Conservation (phyloP, 78 protist species). For the Planoprotostelium fungivorum region DNA sequence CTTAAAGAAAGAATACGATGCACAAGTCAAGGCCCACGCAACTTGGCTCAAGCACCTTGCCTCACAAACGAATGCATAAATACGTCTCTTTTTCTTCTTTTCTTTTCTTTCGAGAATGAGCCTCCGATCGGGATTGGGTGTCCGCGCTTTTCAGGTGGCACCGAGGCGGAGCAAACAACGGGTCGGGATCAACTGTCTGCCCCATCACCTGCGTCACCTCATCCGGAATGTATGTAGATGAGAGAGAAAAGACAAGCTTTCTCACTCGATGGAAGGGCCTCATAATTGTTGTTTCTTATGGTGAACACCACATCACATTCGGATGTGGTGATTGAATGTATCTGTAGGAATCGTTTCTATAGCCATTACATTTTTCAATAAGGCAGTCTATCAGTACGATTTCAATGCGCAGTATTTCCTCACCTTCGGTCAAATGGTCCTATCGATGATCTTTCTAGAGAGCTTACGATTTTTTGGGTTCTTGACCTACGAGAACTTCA, state of each 20-base stretch:
- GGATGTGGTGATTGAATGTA: constrained; percentile 58
- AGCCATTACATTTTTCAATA: constrained; percentile 67
- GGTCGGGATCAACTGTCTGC: too few relatives aligned
- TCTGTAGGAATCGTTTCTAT: constrained; percentile 49
- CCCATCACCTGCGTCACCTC: too few relatives aligned
- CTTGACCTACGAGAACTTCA: constrained; percentile 33
- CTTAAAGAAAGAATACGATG: constrained; percentile 32
- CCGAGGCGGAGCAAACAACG: too few relatives aligned
- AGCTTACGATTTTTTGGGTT: constrained; percentile 23
- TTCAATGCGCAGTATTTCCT: constrained; percentile 49
- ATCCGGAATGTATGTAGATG: too few relatives aligned
- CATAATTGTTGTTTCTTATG: too few relatives aligned
- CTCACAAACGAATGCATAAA: too few relatives aligned
- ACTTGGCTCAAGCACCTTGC: constrained; percentile 4
- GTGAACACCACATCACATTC: constrained; percentile 27
- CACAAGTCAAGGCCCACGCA: constrained; percentile 20
- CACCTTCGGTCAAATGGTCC: constrained; percentile 66
- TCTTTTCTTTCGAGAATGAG: too few relatives aligned
- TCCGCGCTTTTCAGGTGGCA: too few relatives aligned
- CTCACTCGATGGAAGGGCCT: too few relatives aligned
- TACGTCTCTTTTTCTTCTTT: too few relatives aligned
- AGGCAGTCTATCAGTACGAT: constrained; percentile 58
- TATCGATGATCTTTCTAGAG: constrained; percentile 37
- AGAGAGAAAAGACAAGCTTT: too few relatives aligned
- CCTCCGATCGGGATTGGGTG: too few relatives aligned